phyloP scores from a whole-genome alignment of 768 basidiomycete species.

The Ramaria sp. region DNA sequence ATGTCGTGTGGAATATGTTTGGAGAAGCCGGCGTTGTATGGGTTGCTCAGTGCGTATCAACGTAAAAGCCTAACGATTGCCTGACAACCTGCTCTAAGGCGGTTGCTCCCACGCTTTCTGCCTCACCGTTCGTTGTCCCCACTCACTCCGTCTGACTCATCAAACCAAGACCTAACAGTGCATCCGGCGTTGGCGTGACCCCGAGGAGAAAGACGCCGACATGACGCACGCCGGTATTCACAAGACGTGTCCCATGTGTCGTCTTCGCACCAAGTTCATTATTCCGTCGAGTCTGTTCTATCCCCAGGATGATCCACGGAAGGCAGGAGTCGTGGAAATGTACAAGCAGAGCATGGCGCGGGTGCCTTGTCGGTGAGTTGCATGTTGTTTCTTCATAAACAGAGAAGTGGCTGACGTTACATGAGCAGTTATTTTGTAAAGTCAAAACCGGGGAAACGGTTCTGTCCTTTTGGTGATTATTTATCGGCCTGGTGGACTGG shows the following conservation, averaged over 20 bases:
- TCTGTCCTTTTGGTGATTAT: constrained; percentile 52
- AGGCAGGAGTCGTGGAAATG: constrained; percentile 36
- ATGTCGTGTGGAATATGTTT: constrained; percentile 63
- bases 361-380: constrained; percentile 53
- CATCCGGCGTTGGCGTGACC: constrained; percentile 69
- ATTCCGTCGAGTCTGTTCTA: constrained; percentile 66
- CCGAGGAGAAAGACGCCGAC: constrained; percentile 40
- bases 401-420: background rate
- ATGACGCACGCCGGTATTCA: constrained; percentile 45
- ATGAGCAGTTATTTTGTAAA: constrained; percentile 47
- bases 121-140: constrained; percentile 35
- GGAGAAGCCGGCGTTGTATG: constrained; percentile 60
- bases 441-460: constrained; percentile 36
- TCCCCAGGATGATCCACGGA: constrained; percentile 41
- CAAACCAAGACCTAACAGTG: constrained; percentile 40
- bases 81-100: constrained; percentile 24
- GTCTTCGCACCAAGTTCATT: constrained; percentile 53
- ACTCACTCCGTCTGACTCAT: background rate
- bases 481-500: background rate
- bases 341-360: constrained; percentile 70
- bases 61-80: background rate
- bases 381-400: background rate
- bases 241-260: constrained; percentile 76
- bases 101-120: constrained; percentile 77
- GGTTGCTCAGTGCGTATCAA: constrained; percentile 44